These are phyloP conservation scores for Malus sieversii DNA, from an alignment of 306 rosid species.

Conservation along the genomic window DNA sequence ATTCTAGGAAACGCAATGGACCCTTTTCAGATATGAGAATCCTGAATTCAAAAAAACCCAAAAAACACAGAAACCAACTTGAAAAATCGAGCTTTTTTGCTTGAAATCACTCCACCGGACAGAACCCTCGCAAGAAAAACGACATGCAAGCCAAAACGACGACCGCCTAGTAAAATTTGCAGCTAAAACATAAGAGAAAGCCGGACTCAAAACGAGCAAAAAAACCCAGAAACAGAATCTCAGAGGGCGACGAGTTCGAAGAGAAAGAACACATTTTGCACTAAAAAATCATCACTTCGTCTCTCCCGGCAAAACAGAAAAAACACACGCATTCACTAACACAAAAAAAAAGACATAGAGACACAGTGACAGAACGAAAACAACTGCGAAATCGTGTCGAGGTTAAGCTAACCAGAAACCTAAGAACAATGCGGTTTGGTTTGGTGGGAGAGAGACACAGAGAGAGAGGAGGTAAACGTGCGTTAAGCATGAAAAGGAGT, in stretches of 20 bases:
- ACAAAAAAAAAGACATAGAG: background rate
- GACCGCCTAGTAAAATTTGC: background rate
- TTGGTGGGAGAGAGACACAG: background rate
- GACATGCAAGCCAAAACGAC: conserved; percentile 27
- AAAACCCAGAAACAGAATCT: background rate
- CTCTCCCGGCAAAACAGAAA: conserved; percentile 1
- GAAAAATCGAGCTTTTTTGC: background rate
- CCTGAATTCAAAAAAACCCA: conserved; percentile 1
- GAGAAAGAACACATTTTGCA: background rate
- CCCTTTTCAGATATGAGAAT: background rate
- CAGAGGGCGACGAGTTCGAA: conserved; percentile 1
- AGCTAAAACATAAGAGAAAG: background rate
- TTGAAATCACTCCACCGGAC: background rate
- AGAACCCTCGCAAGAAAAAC: conserved; percentile 6
- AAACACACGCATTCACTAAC: conserved; percentile 8
- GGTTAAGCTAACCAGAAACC: conserved; percentile 2
- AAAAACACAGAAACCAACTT: conserved; percentile 14
- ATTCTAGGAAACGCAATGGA: conserved; percentile 3
- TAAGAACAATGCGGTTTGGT: conserved; percentile 1
- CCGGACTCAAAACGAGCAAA: background rate
- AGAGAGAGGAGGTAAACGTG: conserved; percentile 12
- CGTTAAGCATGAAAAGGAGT: conserved; percentile 29
- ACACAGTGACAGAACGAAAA: background rate
- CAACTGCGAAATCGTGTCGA: background rate
- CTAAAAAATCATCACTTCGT: background rate